Evolutionary conservation across 208 protist genomes (phyloP), one percentile per base, ranked within the genome.

Genomic region (Crithidia thermophila): DNA sequence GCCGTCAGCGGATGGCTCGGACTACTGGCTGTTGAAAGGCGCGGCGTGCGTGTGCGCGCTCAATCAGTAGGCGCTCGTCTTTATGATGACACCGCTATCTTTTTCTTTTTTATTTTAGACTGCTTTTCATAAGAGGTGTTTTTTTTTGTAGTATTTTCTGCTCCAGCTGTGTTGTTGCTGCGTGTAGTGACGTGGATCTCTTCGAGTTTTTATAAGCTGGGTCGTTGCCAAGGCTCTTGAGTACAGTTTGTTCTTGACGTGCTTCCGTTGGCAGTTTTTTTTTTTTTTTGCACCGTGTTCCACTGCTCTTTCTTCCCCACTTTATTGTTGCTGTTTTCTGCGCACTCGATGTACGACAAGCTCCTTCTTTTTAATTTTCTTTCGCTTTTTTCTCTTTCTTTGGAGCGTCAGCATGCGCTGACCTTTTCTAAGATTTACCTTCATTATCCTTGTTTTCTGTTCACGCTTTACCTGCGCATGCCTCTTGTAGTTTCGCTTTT

Each of bases 21-120:
- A 96, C 81, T 98, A 95, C 74, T 98, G 94, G 94, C 70, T 94
- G 36, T 84, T 96, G 23, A 96, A 92, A 71, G 94, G 94, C 49
- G 89, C 90, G 18, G 94, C 94, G 9, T 94, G 90, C 59, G 91
- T 96, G 21, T 96, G 90, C 49, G 89, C 90, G 2, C 75, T 97
- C 56, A 67, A 82, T 37, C 69, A 82, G 33, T 82, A 74, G 39
- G 30, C 13, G 3, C 30, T 9, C 14, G 2, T 11, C 42, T 30
- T 14, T 46, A 40, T 31, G 23, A 25, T 33, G 36, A 46, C 28
- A 14, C 33, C 27, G 20, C 30, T 13, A 6, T 50, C 9, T 30
- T 40, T 57, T 56, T 55, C 13, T 45, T 56, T 71, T 18, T 67
- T 23, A 33, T 40, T 52, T 55, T 78, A 36, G 28, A n/a, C n/a